Conservation (phyloP, 371 early-diverging fungal species). For the Mortierella sp. region DNA sequence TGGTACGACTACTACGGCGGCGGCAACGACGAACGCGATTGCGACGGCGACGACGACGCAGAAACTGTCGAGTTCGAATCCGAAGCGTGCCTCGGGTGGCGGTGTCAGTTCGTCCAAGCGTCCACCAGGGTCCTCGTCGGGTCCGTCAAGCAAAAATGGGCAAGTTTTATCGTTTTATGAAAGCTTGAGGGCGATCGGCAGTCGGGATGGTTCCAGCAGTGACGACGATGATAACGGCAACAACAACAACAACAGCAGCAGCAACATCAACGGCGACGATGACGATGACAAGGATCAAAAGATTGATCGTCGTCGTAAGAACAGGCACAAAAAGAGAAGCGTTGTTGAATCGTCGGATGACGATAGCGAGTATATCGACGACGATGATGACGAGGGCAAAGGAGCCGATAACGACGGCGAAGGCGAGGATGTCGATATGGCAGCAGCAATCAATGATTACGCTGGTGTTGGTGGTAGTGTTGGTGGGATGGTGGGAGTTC, state of each 20-base stretch:
- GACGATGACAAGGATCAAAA: too few species aligned
- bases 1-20: neutral
- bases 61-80: conserved; percentile 48
- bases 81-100: conserved; percentile 37
- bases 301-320: too few species aligned
- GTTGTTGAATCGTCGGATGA: too few species aligned
- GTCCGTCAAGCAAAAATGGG: conserved; percentile 51
- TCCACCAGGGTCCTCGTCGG: conserved; percentile 35
- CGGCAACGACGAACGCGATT: neutral
- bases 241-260: neutral
- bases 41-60: conserved; percentile 8
- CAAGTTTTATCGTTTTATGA: conserved; percentile 51
- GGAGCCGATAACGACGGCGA: neutral
- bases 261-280: neutral
- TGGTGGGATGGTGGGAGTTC: conserved; percentile 22
- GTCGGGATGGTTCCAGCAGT: conserved; percentile 27
- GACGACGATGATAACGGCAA: conserved; percentile 4
- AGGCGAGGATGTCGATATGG: neutral
- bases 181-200: conserved; percentile 41
- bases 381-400: conserved; percentile 9
- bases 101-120: conserved; percentile 41
- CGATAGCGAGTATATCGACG: conserved; percentile 11
- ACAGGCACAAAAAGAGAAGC: too few species aligned
- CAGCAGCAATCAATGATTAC: neutral
- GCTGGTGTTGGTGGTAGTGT: neutral